Evolutionary conservation across 2,329 filamentous ascomycete species (phyloP), one percentile per base, ranked within the genome.

Genomic region (Curvularia hawaiiensis): DNA sequence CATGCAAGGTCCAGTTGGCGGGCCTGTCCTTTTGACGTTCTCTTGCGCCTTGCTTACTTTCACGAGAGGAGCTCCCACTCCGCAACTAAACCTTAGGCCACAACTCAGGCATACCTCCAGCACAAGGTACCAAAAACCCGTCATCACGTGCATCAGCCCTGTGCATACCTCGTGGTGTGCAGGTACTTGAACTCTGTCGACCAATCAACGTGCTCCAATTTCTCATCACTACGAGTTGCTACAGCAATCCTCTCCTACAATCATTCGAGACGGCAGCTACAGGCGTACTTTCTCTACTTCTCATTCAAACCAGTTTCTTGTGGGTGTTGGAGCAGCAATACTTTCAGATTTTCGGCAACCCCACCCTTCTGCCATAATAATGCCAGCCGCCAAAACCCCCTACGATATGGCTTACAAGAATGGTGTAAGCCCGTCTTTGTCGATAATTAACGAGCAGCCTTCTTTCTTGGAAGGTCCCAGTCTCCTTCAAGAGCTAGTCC

Each of bases 401-500:
- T 38, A 22, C 64, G 62, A 68, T 48, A 76, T 76, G 73, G 56
- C 66, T 44, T 61, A 64, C 54, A 45, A 54, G 38, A 54, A 45
- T 47, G 52, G 54, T 56, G 18, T 10, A 24, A 51, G 39, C 47
- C 46, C 43, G 22, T 12, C 54, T 39, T 57, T 73, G n/a, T 75
- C 74, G 11, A 68, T 88, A 63, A 72, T 86, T 52, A 90, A 90
- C 71, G 76, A 80, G 41, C 71, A 78, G 30, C 86, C 88, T 30
- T 69, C 68, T 45, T 67, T 74, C 33, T 69, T 89, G 14, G 71
- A 79, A 24, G 88, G 88, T 11, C 84, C 86, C 20, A 63, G 71
- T 31, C 74, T 87, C 18, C 79, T 89, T 20, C 87, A 89, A 72
- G 75, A 90, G 10, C 81, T 96, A 8, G 84, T 95, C 48, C 75